These are phyloP conservation scores for Oehlia diaphana DNA, from an alignment of 192 early-diverging fungal species.

Conservation along the genomic window DNA sequence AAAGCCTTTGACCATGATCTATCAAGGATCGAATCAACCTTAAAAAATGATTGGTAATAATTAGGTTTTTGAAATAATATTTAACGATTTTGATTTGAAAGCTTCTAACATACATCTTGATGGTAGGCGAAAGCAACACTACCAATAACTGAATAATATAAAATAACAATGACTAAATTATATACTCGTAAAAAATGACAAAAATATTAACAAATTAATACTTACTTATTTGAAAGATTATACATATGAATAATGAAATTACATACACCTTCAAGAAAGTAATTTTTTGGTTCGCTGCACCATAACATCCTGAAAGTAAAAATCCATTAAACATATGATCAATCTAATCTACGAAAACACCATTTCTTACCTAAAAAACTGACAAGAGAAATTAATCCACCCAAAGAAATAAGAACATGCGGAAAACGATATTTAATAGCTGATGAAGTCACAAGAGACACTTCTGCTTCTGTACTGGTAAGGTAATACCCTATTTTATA, in stretches of 20 bases:
- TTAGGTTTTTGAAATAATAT: background rate
- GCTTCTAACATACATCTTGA: background rate
- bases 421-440: background rate
- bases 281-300: background rate
- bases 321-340: background rate
- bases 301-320: background rate
- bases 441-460: background rate
- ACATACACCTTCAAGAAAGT: background rate
- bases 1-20: background rate
- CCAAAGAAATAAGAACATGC: background rate
- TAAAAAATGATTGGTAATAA: background rate
- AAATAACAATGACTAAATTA: background rate
- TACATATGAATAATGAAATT: background rate
- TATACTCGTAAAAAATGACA: background rate
- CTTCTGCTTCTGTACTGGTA: background rate
- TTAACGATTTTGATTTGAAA: background rate
- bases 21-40: constrained; percentile 8
- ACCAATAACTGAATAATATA: background rate
- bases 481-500: background rate
- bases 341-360: background rate
- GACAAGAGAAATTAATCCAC: constrained; percentile 11
- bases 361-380: background rate
- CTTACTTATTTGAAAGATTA: background rate
- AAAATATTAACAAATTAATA: background rate
- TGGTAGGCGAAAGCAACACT: background rate